These are phyloP conservation scores for Yarrowia porcina DNA, from an alignment of 805 yeast species.

Conservation along the genomic window DNA sequence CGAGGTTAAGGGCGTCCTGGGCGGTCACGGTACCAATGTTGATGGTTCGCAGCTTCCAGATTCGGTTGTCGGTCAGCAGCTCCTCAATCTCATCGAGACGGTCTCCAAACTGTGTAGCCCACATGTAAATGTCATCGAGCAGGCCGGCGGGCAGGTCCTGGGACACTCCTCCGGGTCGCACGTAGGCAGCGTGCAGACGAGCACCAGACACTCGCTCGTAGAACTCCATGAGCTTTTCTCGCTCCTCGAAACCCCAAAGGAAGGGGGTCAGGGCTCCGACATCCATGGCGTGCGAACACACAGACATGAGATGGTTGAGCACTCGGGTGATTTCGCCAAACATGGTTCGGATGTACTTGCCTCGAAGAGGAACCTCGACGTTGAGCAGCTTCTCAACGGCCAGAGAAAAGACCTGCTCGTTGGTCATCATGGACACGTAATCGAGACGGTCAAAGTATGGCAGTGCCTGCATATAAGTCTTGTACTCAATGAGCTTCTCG, in stretches of 20 bases:
- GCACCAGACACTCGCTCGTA: constrained; percentile 91
- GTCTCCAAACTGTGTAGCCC: constrained; percentile 95
- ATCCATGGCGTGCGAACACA: constrained; percentile 86
- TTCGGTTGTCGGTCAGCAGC: constrained; percentile 82
- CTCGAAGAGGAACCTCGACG: constrained; percentile 81
- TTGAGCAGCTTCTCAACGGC: constrained; percentile 83
- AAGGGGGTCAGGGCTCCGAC: constrained; percentile 92
- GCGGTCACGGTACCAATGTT: constrained; percentile 80
- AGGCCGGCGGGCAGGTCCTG: constrained; percentile 84
- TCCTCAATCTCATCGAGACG: constrained; percentile 89
- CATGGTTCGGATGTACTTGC: constrained; percentile 76
- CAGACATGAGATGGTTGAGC: constrained; percentile 81
- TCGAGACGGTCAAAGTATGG: constrained; percentile 87
- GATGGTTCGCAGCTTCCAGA: constrained; percentile 84
- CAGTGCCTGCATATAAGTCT: constrained; percentile 82
- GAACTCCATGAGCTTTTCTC: constrained; percentile 89
- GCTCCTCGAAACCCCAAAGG: constrained; percentile 91
- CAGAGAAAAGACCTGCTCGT: constrained; percentile 77
- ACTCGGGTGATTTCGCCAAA: constrained; percentile 85
- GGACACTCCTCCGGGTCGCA: constrained; percentile 89
- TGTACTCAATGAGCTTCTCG: constrained; percentile 80
- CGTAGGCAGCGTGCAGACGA: constrained; percentile 81
- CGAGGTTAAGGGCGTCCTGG: constrained; percentile 80
- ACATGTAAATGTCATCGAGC: constrained; percentile 87
- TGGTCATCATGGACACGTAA: constrained; percentile 84